Percentiles rank a stretch among this genome's conserved stretches.
Conservation (phyloP, 2,329 filamentous ascomycete genomes). For the Verticillium isaacii region DNA sequence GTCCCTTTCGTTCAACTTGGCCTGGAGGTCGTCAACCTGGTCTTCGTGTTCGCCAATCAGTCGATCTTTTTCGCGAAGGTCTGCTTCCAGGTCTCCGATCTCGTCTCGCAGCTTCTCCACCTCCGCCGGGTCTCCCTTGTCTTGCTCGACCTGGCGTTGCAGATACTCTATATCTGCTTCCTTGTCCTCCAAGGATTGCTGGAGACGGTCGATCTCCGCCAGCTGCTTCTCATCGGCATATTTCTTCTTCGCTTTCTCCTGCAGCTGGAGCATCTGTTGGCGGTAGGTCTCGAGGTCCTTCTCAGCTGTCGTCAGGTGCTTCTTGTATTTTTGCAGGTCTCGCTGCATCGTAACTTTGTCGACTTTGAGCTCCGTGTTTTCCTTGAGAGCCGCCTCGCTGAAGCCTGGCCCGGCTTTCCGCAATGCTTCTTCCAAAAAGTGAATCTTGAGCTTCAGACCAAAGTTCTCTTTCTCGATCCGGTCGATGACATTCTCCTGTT, state of each 20-base stretch:
- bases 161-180: slow-evolving; percentile 58
- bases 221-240: slow-evolving; percentile 68
- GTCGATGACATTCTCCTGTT: slow-evolving; percentile 94
- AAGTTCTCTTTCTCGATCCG: slow-evolving; percentile 99
- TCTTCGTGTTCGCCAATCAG: slow-evolving; percentile 70
- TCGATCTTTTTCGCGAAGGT: slow-evolving; percentile 71
- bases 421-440: slow-evolving; percentile 89
- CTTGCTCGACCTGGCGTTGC: slow-evolving; percentile 52
- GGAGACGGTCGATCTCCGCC: slow-evolving; percentile 53
- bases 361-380: slow-evolving; percentile 95
- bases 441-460: slow-evolving; percentile 91
- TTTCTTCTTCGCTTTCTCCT: slow-evolving; percentile 74
- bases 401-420: slow-evolving; percentile 84
- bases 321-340: slow-evolving; percentile 82
- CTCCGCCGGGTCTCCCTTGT: slow-evolving; percentile 52
- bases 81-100: slow-evolving; percentile 70
- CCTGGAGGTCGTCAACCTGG: slow-evolving; percentile 63
- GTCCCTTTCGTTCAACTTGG: slow-evolving; percentile 50
- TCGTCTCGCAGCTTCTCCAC: slow-evolving; percentile 67
- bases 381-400: slow-evolving; percentile 81
- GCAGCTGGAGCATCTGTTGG: slow-evolving; percentile 74
- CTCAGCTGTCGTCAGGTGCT: slow-evolving; percentile 76
- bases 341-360: slow-evolving; percentile 85
- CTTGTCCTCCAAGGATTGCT: slow-evolving; percentile 50
- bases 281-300: slow-evolving; percentile 81